These are phyloP conservation scores for Histomonas meleagridis DNA, from an alignment of 208 protist genomes.

Conservation along the genomic window DNA sequence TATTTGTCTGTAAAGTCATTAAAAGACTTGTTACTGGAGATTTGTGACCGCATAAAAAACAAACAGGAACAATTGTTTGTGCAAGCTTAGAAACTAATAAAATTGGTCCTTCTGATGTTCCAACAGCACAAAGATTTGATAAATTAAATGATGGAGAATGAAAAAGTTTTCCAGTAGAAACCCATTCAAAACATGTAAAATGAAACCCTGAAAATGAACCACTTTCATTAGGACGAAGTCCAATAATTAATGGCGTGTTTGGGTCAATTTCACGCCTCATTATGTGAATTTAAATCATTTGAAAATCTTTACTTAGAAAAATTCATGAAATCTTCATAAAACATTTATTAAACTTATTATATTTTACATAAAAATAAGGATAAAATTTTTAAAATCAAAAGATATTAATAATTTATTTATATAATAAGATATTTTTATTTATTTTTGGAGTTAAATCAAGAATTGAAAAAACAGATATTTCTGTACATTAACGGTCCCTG, in stretches of 20 bases:
- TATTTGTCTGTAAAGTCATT: neutral
- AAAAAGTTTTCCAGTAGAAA: neutral
- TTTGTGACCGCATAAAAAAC: neutral
- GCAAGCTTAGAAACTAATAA: neutral
- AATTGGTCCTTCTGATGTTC: neutral
- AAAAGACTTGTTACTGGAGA: neutral
- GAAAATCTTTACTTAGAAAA: no score
- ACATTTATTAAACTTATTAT: no score
- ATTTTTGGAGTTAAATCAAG: no score
- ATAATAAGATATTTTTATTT: no score
- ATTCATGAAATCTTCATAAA: no score
- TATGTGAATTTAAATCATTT: no score
- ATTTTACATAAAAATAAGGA: no score
- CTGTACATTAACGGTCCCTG: no score
- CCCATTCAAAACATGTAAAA: constrained; percentile 15
- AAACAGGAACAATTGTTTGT: constrained; percentile 6
- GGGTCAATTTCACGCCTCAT: neutral
- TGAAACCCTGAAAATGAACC: neutral
- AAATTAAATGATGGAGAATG: neutral
- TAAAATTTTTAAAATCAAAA: no score
- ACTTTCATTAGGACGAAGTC: neutral
- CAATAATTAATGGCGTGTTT: neutral
- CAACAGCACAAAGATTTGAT: neutral
- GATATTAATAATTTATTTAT: no score
- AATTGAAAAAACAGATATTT: no score